Base-by-base conservation (phyloP, 75 land plant species). In the Pinus taeda region DNA sequence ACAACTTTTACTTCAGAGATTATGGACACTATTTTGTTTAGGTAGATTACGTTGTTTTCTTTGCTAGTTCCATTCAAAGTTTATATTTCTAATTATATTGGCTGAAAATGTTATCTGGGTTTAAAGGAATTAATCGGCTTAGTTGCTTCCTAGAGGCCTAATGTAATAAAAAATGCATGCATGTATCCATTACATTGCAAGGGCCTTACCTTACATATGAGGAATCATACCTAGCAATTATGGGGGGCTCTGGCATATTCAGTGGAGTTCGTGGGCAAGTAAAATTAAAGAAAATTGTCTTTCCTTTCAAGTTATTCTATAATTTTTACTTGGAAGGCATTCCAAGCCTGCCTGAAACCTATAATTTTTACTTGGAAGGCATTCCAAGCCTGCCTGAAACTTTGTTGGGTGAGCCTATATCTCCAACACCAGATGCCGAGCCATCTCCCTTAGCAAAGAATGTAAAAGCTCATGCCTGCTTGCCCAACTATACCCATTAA, bases 1-100 rank as follows among this genome's bases (percentile, higher is more conserved):
- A 87, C 88, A 96, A 94, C 80, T 92, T 94, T 86, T 87, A 96
- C 82, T 88, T 96, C 74, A 97, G 98, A 1, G 95, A 90, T 71
- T 94, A 90, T 78, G 98, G 98, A 57, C 94, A 93, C 85, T 88
- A 93, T 56, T 74, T 88, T n/a, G 83, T 80, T 9, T 83, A 86
- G 83, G 88, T 86, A 6, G n/a, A 30, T 21, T 13, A 65, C 6
- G 2, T 13, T 29, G 6, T 11, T 12, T 21, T 12, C 17, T n/a
- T n/a, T n/a, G n/a, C n/a, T 21, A 26, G 7, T 64, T 58, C 60
- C 60, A 58, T 0, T 59, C 6, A 59, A 15, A 59, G 60, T 1
- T 17, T 59, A 59, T 59, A 18, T 59, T 20, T 59, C 18, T 17
- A 4, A 0, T 18, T 59, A 1, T 59, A 15, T 73, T 49, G 53